Evolutionary conservation across 257 asterid species (phyloP).

Genomic region (Striga asiatica): DNA sequence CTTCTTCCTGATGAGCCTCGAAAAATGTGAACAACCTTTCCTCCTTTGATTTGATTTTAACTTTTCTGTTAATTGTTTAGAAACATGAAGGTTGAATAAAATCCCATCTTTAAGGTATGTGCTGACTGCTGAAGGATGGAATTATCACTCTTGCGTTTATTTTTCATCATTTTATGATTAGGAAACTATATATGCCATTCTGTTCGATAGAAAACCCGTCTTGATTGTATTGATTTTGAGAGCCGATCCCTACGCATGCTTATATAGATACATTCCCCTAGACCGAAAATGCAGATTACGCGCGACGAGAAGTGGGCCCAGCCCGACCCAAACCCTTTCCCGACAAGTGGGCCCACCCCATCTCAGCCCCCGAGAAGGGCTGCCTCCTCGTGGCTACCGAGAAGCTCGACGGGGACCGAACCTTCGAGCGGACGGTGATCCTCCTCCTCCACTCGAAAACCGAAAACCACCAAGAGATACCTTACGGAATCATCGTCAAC

Average conservation of each 20-base stretch:
- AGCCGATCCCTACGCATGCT: neutral
- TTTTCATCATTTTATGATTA: too few relatives aligned
- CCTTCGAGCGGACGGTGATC: conserved; percentile 77
- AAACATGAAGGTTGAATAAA: too few relatives aligned
- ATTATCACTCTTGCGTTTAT: too few relatives aligned
- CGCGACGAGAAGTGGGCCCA: conserved; percentile 28
- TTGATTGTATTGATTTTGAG: neutral
- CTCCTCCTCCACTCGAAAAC: conserved; percentile 87
- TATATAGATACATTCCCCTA: conserved; percentile 18
- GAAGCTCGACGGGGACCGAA: conserved; percentile 80
- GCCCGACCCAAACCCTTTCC: conserved; percentile 42
- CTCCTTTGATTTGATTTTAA: too few relatives aligned
- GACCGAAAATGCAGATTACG: conserved; percentile 45
- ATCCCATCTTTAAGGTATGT: too few relatives aligned
- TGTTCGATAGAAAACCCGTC: neutral
- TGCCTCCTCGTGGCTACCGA: conserved; percentile 89
- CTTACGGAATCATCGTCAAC: conserved; percentile 75
- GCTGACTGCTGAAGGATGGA: too few relatives aligned
- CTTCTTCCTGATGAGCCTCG: neutral
- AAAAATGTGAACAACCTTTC: too few relatives aligned
- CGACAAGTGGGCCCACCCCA: conserved; percentile 95
- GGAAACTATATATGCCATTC: too few relatives aligned
- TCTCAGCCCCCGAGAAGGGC: conserved; percentile 88
- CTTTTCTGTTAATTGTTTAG: too few relatives aligned
- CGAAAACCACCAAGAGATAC: conserved; percentile 80